A percentile compares a stretch with the other conserved stretches of the same genome.
Conservation (phyloP, 2,329 filamentous ascomycete species). For the Nigrospora osmanthi region DNA sequence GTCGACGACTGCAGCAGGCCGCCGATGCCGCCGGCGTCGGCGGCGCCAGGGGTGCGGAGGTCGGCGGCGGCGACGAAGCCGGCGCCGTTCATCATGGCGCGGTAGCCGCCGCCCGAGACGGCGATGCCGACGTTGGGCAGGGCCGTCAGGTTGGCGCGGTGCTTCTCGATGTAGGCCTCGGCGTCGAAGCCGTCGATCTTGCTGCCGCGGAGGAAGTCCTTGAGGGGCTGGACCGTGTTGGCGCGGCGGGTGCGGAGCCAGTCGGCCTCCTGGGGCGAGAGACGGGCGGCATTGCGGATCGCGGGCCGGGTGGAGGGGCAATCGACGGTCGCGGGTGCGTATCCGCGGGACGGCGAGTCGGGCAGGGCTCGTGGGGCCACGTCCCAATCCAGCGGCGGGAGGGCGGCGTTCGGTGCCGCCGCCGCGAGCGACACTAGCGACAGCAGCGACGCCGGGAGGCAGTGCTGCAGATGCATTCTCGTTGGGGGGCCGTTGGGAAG, state of each 20-base stretch:
- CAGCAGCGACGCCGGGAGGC: not conserved
- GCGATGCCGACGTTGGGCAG: slow-evolving; percentile 52
- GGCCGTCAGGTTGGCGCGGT: slow-evolving; percentile 56
- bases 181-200: slow-evolving; percentile 63
- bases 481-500: not conserved
- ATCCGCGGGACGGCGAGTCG: slow-evolving; percentile 43
- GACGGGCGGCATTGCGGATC: slow-evolving; percentile 52
- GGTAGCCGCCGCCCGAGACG: slow-evolving; percentile 64
- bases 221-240: slow-evolving; percentile 69
- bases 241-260: slow-evolving; percentile 69
- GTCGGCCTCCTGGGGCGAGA: slow-evolving; percentile 62
- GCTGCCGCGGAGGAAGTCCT: slow-evolving; percentile 61
- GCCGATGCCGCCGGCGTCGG: slow-evolving; percentile 52
- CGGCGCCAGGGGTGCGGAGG: slow-evolving; percentile 52
- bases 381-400: not conserved
- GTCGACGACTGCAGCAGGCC: slow-evolving; percentile 62
- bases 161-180: slow-evolving; percentile 55
- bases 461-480: too few species aligned
- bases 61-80: slow-evolving; percentile 65
- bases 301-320: slow-evolving; percentile 65
- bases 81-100: slow-evolving; percentile 63
- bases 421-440: not conserved
- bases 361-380: slow-evolving; percentile 27
- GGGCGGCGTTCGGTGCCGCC: not conserved
- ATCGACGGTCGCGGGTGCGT: slow-evolving; percentile 58